Base-by-base conservation (phyloP, 345 rosid species). In the Salix suchowensis region DNA sequence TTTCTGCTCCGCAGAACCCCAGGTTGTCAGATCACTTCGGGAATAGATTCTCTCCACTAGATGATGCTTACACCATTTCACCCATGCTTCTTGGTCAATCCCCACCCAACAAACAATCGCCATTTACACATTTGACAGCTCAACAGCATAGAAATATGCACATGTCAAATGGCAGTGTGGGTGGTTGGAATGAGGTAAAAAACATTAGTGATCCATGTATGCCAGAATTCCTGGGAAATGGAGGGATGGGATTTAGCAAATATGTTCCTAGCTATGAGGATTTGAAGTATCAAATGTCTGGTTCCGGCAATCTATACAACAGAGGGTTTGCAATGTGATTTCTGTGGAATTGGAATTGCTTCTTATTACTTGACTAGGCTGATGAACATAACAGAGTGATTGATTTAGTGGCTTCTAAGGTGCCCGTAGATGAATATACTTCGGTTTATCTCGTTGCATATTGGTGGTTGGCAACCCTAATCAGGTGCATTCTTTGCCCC, bases 241-340 rank as follows among this genome's bases (percentile, higher is more conserved):
- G 79, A 64, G 60, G 73, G 36, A 65, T 76, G 60, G 87, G 89
- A 64, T 79, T 76, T 65, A 82, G 76, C 79, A 86, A 79, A 55
- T 70, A 65, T 34, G 70, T 71, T 67, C 74, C 86, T 24, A 77
- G 80, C 67, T 80, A 76, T 42, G 85, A 88, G 69, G 87, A 87
- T 74, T 40, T 85, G 42, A 87, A 81, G 65, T 81, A 55, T 83
- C 79, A 82, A 65, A 79, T 80, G 77, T 70, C 89, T 24, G 52
- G 78, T 79, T 81, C 88, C 34, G 76, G 88, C 78, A 84, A 85
- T 81, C 60, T 79, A 68, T 84, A 85, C 68, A 84, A 76, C 79
- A 84, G 85, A 79, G 84, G 86, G 52, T 88, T 85, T 79, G 88
- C 86, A 44, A 78, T 81, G 86, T 85, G 82, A 88, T 67, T 68